Percentiles rank a stretch among this genome's conserved stretches.
Evolutionary conservation across 306 rosid species (phyloP).

Genomic region (Prunus salicina): DNA sequence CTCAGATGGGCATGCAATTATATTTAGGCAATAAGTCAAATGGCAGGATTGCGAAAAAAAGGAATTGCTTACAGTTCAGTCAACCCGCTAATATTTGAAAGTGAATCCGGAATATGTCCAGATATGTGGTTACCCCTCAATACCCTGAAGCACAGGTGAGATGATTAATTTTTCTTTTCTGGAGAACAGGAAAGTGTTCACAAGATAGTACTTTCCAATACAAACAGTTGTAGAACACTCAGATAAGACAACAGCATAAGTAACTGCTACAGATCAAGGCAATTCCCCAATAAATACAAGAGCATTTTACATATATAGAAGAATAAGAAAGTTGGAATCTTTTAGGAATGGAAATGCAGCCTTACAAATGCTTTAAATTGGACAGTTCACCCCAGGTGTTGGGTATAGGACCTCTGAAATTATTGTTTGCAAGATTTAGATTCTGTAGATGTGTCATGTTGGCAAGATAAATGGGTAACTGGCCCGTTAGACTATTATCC

Average conservation of each 20-base stretch:
- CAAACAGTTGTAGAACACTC: not conserved
- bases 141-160: slow-evolving; percentile 37
- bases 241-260: not conserved
- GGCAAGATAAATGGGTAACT: slow-evolving; percentile 72
- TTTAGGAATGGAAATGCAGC: slow-evolving; percentile 27
- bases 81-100: slow-evolving; percentile 39
- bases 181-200: not conserved
- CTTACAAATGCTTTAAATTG: slow-evolving; percentile 76
- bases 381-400: slow-evolving; percentile 63
- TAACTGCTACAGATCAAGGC: too few relatives aligned
- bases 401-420: slow-evolving; percentile 67
- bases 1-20: slow-evolving; percentile 6
- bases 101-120: slow-evolving; percentile 42
- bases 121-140: slow-evolving; percentile 45
- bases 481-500: slow-evolving; percentile 64
- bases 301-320: not conserved
- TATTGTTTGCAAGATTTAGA: slow-evolving; percentile 73
- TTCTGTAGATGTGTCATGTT: slow-evolving; percentile 64
- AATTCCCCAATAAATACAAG: not conserved
- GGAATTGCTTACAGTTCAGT: slow-evolving; percentile 34
- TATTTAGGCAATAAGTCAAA: slow-evolving; percentile 11
- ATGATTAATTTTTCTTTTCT: not conserved
- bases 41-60: not conserved
- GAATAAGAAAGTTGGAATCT: not conserved
- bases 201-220: not conserved